Conservation (phyloP, 169 alveolate species). For the Plasmodium vivax region DNA sequence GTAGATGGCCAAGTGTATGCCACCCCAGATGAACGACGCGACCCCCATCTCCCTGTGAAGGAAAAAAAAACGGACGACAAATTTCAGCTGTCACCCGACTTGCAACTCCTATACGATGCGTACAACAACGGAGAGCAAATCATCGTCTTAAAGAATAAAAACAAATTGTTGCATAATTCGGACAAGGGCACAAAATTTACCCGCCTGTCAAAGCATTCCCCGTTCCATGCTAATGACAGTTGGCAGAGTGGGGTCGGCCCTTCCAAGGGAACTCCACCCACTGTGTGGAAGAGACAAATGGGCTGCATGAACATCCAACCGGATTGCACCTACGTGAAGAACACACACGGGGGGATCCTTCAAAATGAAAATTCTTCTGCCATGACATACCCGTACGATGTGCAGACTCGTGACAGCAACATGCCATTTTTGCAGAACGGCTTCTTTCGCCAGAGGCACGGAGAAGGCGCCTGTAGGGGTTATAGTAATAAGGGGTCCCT, state of each 20-base stretch:
- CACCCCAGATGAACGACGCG: background rate
- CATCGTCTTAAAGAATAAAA: conserved; percentile 15
- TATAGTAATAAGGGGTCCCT: background rate
- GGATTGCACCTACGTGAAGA: background rate
- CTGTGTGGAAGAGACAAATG: background rate
- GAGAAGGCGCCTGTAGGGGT: background rate
- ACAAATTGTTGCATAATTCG: conserved; percentile 21
- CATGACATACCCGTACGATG: background rate
- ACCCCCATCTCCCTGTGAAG: background rate
- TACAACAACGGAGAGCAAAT: conserved; percentile 56
- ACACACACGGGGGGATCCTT: background rate
- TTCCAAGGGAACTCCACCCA: background rate
- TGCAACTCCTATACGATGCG: conserved; percentile 40
- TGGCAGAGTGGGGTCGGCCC: background rate
- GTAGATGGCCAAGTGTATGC: background rate
- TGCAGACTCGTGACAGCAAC: background rate
- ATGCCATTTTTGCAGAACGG: background rate
- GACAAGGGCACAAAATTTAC: conserved; percentile 3
- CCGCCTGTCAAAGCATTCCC: conserved; percentile 19
- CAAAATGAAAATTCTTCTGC: background rate
- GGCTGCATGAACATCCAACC: background rate
- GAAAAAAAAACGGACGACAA: background rate
- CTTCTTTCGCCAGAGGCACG: background rate
- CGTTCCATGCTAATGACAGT: background rate
- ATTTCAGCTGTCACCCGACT: conserved; percentile 46